Conservation (phyloP, 257 asterid genomes). For the Fraxinus pennsylvanica region DNA sequence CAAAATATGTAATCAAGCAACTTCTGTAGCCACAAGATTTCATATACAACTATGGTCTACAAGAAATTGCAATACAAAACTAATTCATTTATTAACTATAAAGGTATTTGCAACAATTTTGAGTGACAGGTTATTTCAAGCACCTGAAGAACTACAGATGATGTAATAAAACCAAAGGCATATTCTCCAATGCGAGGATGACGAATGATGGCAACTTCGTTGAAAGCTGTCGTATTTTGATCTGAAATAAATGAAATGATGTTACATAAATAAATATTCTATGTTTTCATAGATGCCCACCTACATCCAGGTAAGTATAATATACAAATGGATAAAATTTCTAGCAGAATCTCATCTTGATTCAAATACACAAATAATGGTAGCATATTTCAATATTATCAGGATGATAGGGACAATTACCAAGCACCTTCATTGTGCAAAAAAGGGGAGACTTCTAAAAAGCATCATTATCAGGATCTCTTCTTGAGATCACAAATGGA, state of each 20-base stretch:
- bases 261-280: slow-evolving; percentile 14
- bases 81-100: background rate
- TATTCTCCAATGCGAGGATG: slow-evolving; percentile 97
- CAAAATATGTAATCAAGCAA: slow-evolving; percentile 2
- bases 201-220: slow-evolving; percentile 89
- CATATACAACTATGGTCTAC: background rate
- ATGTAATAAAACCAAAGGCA: slow-evolving; percentile 85
- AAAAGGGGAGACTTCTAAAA: background rate
- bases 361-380: slow-evolving; percentile 1
- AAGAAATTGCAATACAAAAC: background rate
- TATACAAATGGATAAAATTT: slow-evolving; percentile 2
- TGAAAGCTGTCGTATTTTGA: slow-evolving; percentile 87
- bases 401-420: background rate
- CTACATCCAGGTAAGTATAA: slow-evolving; percentile 2
- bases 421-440: background rate
- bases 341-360: slow-evolving; percentile 4
- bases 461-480: background rate
- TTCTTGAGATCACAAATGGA: background rate
- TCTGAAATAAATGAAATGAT: slow-evolving; percentile 45
- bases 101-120: background rate
- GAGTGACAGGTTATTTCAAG: slow-evolving; percentile 20
- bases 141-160: slow-evolving; percentile 86
- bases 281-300: slow-evolving; percentile 12
- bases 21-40: slow-evolving; percentile 12
- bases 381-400: background rate